Percentiles rank a stretch among this genome's conserved stretches.
Conservation (phyloP, 2,329 filamentous ascomycete genomes). For the Tolypocladium tundrense region DNA sequence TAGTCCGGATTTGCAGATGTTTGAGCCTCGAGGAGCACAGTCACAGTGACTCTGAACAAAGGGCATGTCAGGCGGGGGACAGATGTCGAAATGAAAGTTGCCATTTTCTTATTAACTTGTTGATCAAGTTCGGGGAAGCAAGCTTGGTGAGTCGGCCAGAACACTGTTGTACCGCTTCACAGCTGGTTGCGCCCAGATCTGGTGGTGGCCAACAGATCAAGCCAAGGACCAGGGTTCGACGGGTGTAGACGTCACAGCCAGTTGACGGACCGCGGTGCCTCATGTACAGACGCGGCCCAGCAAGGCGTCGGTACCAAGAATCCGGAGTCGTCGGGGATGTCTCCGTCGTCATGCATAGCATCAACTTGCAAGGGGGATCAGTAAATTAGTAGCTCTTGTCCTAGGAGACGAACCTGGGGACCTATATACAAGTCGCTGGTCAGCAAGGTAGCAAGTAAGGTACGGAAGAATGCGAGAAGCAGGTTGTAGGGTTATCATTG, state of each 20-base stretch:
- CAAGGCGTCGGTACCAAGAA: background rate
- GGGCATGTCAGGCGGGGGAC: background rate
- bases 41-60: no score
- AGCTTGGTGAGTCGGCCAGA: background rate
- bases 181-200: background rate
- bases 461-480: background rate
- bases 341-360: background rate
- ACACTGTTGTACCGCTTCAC: background rate
- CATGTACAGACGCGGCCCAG: background rate
- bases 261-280: background rate
- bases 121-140: background rate
- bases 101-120: background rate
- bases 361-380: background rate
- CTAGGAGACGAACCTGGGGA: no score
- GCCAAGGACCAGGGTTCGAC: background rate
- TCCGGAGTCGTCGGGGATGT: background rate
- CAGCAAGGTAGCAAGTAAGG: background rate
- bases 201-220: background rate
- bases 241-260: background rate
- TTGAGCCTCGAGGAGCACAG: background rate
- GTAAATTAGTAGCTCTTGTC: no score
- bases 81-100: background rate
- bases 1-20: background rate
- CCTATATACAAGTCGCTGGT: background rate
- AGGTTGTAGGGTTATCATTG: background rate